Evolutionary conservation across 1,139 yeast genomes (phyloP), one percentile per base, ranked within the genome.

Genomic region (Yamadazyma atlantica): DNA sequence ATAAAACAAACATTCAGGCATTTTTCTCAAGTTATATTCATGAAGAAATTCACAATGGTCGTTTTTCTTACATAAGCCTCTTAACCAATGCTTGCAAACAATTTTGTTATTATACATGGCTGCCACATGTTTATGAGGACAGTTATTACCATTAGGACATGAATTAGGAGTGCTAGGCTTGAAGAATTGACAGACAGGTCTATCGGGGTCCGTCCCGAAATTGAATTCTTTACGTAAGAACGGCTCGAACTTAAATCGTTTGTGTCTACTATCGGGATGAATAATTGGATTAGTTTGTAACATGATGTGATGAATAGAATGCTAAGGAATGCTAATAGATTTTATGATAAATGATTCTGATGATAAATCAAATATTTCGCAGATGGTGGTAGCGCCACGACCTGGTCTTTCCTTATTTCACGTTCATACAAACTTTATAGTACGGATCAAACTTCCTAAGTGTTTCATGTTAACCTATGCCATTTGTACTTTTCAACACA

Each of bases 51-150:
- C 99, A 64, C 98, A 94, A 46, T 86, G 90, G 51, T 90, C 96
- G 38, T 95, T 95, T 67, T 90, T 92, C 65, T 94, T 94, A 64
- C 99, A 94, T 27, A 94, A 75, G 0, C 98, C 98, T 50, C 97
- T 77, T 34, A 94, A 77, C 99, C 99, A 92, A 69, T 92, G 97
- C 72, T 94, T 92, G 60, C 98, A 92, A 13, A 92, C 98, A 39
- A 71, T 69, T 65, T 89, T 90, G 61, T 89, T 88, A 49, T 78
- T 77, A 61, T 83, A 88, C 63, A 82, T 81, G 29, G 94, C 81
- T 16, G 87, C 73, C 1, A 88, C 88, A 64, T 92, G 97, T 55
- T 89, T 86, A 62, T 87, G 82, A 19, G 95, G 94, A 58, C 98
- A 92, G 39, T 76, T 74, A 29, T 74, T 71, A 4, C 97, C 97